These are phyloP conservation scores for Cryptococcus neoformans DNA, from an alignment of 1,284 basidiomycete species.

Conservation along the genomic window DNA sequence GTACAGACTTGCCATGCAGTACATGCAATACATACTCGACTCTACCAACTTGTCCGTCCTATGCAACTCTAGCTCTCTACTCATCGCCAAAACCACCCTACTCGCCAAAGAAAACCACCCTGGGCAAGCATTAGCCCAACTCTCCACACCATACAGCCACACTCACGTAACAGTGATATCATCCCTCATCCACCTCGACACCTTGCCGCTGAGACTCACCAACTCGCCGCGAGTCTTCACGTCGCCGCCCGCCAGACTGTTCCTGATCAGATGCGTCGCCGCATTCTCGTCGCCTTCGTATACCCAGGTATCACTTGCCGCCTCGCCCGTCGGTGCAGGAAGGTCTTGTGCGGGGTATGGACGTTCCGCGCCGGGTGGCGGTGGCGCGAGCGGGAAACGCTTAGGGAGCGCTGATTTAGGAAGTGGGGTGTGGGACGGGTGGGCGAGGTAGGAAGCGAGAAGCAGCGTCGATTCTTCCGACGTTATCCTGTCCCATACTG, in stretches of 20 bases:
- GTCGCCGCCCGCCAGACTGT: constrained; percentile 87
- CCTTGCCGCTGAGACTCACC: constrained; percentile 81
- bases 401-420: constrained; percentile 28
- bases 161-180: constrained; percentile 87
- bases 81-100: too few relatives aligned
- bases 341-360: constrained; percentile 42
- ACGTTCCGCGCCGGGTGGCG: constrained; percentile 22
- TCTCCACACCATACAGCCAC: too few relatives aligned
- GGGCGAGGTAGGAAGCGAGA: constrained; percentile 75
- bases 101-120: constrained; percentile 4
- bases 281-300: constrained; percentile 82
- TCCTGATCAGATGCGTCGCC: constrained; percentile 87
- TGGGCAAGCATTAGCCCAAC: neutral
- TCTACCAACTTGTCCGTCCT: too few relatives aligned
- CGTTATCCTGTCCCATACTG: constrained; percentile 86
- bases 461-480: constrained; percentile 94
- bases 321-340: constrained; percentile 24
- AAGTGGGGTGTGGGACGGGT: constrained; percentile 54
- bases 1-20: too few relatives aligned
- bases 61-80: too few relatives aligned
- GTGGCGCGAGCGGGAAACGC: constrained; percentile 23
- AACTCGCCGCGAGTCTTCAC: constrained; percentile 62
- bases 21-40: too few relatives aligned
- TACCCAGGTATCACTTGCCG: constrained; percentile 57
- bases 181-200: constrained; percentile 75